Evolutionary conservation across 1,139 yeast genomes (phyloP).

Genomic region (Diutina siamensis): DNA sequence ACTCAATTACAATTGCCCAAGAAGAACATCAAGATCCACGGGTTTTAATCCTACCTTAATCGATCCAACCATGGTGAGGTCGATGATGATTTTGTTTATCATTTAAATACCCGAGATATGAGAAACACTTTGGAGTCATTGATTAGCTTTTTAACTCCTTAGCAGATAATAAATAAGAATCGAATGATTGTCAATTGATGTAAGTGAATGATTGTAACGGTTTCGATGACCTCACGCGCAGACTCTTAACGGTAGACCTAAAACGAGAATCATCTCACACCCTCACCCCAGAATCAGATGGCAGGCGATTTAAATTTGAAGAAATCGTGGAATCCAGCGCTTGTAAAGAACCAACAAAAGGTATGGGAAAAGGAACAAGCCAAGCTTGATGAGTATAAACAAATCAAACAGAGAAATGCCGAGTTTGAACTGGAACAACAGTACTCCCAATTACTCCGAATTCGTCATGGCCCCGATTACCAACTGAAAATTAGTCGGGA

Average conservation of each 20-base stretch:
- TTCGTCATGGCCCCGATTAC: conserved; percentile 33
- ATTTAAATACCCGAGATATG: neutral
- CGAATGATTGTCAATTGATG: neutral
- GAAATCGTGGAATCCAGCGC: conserved; percentile 94
- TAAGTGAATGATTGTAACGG: neutral
- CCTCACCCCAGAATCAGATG: no score
- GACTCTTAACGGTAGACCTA: no score
- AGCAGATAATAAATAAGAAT: neutral
- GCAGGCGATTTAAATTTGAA: conserved; percentile 81
- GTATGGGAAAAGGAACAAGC: conserved; percentile 82
- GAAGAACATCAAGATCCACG: conserved; percentile 96
- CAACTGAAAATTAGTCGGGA: neutral
- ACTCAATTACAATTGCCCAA: conserved; percentile 81
- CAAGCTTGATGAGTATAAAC: conserved; percentile 57
- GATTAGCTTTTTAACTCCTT: neutral
- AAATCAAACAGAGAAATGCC: conserved; percentile 49
- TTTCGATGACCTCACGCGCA: no score
- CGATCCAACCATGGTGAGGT: neutral
- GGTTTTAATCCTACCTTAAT: conserved; percentile 44
- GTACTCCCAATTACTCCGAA: conserved; percentile 41
- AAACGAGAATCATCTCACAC: no score
- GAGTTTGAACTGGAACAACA: conserved; percentile 61
- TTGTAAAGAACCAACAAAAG: conserved; percentile 72
- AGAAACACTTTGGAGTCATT: neutral
- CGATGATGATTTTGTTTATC: no score